phyloP scores from a whole-genome alignment of 148 eudicot species.

The Euryodendron excelsum region DNA sequence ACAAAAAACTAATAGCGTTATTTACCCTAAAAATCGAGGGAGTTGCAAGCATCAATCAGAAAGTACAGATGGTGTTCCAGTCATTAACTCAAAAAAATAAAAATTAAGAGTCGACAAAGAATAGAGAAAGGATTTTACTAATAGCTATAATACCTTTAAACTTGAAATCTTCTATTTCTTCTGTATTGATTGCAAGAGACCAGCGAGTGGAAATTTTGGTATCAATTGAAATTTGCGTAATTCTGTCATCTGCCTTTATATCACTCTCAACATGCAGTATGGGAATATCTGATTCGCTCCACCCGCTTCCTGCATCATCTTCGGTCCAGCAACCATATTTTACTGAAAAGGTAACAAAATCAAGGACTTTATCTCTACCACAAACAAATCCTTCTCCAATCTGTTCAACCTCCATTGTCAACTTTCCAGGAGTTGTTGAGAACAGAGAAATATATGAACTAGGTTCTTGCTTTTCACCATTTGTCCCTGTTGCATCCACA shows the following conservation, averaged over 20 bases:
- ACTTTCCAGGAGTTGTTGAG: conserved; percentile 81
- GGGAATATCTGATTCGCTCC: conserved; percentile 78
- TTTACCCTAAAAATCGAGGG: neutral
- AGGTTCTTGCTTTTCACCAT: conserved; percentile 42
- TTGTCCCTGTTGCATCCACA: conserved; percentile 62
- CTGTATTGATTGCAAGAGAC: conserved; percentile 75
- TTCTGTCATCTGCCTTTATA: conserved; percentile 39
- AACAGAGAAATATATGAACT: conserved; percentile 66
- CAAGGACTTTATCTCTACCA: conserved; percentile 55
- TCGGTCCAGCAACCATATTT: conserved; percentile 73
- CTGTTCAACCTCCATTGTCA: conserved; percentile 63
- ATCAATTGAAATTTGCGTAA: conserved; percentile 62
- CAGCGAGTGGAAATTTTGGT: conserved; percentile 71
- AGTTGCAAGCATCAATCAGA: conserved; percentile 1
- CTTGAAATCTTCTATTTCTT: conserved; percentile 67
- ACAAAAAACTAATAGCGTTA: neutral
- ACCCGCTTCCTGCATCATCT: conserved; percentile 55
- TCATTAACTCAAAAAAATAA: neutral
- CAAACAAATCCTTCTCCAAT: conserved; percentile 79
- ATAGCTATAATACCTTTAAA: conserved; percentile 57
- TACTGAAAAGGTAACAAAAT: conserved; percentile 85
- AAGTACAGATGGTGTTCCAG: neutral
- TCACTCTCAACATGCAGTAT: conserved; percentile 49
- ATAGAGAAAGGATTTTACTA: neutral
- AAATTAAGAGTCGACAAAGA: neutral